Conservation (phyloP, 495 filamentous ascomycete species). For the Talaromyces ruber region DNA sequence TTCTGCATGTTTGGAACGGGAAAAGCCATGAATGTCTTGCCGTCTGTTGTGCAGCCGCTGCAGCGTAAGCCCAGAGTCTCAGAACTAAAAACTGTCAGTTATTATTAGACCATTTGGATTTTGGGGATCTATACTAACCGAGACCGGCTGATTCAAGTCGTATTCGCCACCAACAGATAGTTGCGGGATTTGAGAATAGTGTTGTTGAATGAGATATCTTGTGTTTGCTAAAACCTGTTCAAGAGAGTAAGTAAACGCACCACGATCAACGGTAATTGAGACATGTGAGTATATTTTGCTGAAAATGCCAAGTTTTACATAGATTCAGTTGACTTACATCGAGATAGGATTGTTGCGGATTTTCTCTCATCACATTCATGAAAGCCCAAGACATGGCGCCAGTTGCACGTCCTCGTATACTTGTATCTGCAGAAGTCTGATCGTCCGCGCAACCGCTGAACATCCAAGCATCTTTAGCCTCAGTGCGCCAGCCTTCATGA, state of each 20-base stretch:
- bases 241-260: not conserved
- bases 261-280: not conserved
- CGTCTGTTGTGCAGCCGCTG: not conserved
- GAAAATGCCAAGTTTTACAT: conserved; percentile 2
- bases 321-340: conserved; percentile 20
- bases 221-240: conserved; percentile 42
- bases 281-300: not conserved
- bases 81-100: not conserved
- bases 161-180: conserved; percentile 37
- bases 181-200: conserved; percentile 48
- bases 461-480: conserved; percentile 51
- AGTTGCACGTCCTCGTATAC: conserved; percentile 39
- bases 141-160: conserved; percentile 32
- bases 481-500: conserved; percentile 39
- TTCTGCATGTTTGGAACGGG: not conserved
- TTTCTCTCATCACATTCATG: conserved; percentile 40
- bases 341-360: conserved; percentile 42
- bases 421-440: conserved; percentile 52
- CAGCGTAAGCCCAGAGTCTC: not conserved
- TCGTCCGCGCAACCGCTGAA: conserved; percentile 52
- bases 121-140: not conserved
- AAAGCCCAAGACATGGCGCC: conserved; percentile 54
- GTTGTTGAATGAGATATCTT: conserved; percentile 29
- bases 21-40: not conserved
- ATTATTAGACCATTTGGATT: not conserved